These are phyloP conservation scores for Atkinsonella hypoxylon DNA, from an alignment of 2,329 filamentous ascomycete genomes.

Conservation along the genomic window DNA sequence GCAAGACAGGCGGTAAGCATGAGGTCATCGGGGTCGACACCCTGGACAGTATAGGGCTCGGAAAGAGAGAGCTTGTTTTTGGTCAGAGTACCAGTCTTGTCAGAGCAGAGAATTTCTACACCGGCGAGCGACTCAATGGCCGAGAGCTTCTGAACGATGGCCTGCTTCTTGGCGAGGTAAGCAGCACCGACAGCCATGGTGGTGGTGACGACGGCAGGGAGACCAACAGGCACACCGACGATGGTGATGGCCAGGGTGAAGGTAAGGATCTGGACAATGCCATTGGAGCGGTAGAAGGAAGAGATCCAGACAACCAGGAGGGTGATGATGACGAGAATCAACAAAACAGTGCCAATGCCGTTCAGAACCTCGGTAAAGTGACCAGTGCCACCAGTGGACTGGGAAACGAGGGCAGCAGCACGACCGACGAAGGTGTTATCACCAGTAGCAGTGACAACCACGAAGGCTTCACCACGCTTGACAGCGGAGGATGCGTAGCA, in stretches of 20 bases:
- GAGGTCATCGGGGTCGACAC: constrained; percentile 75
- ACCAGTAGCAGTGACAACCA: constrained; percentile 73
- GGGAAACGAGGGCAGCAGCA: constrained; percentile 73
- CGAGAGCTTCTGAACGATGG: constrained; percentile 84
- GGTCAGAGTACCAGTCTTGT: constrained; percentile 78
- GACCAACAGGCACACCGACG: constrained; percentile 85
- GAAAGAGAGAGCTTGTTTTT: constrained; percentile 87
- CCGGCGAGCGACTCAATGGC: constrained; percentile 87
- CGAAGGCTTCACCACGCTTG: constrained; percentile 80
- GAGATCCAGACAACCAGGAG: constrained; percentile 76
- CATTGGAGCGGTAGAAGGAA: constrained; percentile 78
- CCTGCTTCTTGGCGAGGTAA: constrained; percentile 84
- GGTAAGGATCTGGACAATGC: constrained; percentile 65
- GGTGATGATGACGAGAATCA: constrained; percentile 69
- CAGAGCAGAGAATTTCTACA: constrained; percentile 82
- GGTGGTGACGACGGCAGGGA: constrained; percentile 84
- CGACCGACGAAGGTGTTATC: constrained; percentile 86
- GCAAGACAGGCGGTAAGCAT: constrained; percentile 88
- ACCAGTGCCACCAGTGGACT: constrained; percentile 60
- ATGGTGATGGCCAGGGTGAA: constrained; percentile 86
- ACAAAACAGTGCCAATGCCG: constrained; percentile 69
- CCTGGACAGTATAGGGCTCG: constrained; percentile 72
- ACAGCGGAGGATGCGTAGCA: constrained; percentile 80
- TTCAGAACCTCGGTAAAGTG: constrained; percentile 90
- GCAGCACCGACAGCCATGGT: constrained; percentile 91